Evolutionary conservation across 768 basidiomycete species (phyloP).

Genomic region (Pleurotus giganteus): DNA sequence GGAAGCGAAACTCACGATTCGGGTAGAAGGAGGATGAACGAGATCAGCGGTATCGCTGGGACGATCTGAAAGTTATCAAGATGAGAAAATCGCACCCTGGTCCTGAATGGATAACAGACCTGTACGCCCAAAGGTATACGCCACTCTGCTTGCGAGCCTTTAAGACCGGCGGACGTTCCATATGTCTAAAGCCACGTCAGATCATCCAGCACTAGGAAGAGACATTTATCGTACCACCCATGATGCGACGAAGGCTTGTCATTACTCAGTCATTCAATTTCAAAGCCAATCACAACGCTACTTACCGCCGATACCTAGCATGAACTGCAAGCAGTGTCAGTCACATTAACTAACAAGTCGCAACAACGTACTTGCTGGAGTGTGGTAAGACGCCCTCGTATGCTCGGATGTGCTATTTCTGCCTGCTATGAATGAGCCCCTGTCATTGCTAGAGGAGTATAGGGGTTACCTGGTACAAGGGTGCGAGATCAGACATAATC

Average conservation of each 20-base stretch:
- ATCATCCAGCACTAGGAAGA: neutral
- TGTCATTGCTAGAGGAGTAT: neutral
- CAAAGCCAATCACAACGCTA: neutral
- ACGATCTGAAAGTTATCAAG: conserved; percentile 26
- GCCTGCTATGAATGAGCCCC: conserved; percentile 24
- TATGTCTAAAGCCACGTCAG: conserved; percentile 29
- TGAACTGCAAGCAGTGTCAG: conserved; percentile 28
- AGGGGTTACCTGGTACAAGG: conserved; percentile 44
- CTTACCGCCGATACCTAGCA: conserved; percentile 46
- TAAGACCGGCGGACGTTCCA: conserved; percentile 37
- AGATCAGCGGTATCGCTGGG: conserved; percentile 46
- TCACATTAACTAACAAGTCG: neutral
- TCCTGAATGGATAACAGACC: too few species aligned
- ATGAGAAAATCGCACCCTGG: too few species aligned
- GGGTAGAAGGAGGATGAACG: conserved; percentile 49
- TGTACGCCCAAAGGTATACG: conserved; percentile 46
- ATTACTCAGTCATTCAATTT: neutral
- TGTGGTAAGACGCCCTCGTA: conserved; percentile 52
- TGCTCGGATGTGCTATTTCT: conserved; percentile 57
- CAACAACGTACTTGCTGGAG: conserved; percentile 38
- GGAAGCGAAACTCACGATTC: conserved; percentile 40
- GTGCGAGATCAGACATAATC: conserved; percentile 47
- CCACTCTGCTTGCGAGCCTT: conserved; percentile 42
- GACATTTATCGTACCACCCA: conserved; percentile 30
- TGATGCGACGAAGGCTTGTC: conserved; percentile 44